Conservation (phyloP, 2,329 filamentous ascomycete species). For the Orbilia javanica region DNA sequence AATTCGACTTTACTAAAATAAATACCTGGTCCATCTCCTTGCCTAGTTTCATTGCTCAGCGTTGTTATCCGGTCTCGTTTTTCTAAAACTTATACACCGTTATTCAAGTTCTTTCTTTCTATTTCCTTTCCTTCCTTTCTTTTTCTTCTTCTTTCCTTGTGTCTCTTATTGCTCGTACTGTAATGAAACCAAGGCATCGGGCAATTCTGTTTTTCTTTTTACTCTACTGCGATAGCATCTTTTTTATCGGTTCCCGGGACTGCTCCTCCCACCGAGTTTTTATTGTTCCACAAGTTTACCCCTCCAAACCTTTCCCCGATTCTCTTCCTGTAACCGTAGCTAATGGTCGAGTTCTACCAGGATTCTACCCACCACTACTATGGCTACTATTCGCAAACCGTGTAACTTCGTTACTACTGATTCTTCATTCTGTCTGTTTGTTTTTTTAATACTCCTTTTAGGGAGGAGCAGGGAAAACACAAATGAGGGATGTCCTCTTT, state of each 20-base stretch:
- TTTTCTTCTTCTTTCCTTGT: neutral
- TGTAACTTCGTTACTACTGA: neutral
- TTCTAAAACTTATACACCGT: conserved; percentile 1
- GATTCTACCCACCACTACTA: neutral
- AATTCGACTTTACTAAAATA: conserved; percentile 26
- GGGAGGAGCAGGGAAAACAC: conserved; percentile 13
- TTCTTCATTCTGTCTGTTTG: neutral
- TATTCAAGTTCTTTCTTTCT: neutral
- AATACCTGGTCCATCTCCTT: conserved; percentile 15
- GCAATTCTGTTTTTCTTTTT: conserved; percentile 20
- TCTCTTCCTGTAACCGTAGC: conserved; percentile 15
- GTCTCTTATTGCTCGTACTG: conserved; percentile 9
- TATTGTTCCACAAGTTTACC: conserved; percentile 6
- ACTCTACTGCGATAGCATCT: conserved; percentile 5
- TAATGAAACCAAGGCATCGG: conserved; percentile 36
- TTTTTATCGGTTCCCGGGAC: conserved; percentile 8
- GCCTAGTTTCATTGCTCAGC: conserved; percentile 37
- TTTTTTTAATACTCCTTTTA: conserved; percentile 2
- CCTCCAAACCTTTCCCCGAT: neutral
- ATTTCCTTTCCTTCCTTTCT: neutral
- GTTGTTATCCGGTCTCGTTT: conserved; percentile 14
- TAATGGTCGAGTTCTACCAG: conserved; percentile 17
- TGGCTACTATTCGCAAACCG: neutral
- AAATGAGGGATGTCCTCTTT: conserved; percentile 8
- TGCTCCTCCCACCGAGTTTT: conserved; percentile 19